phyloP scores from a whole-genome alignment of 345 rosid species.

The Linum tenue region DNA sequence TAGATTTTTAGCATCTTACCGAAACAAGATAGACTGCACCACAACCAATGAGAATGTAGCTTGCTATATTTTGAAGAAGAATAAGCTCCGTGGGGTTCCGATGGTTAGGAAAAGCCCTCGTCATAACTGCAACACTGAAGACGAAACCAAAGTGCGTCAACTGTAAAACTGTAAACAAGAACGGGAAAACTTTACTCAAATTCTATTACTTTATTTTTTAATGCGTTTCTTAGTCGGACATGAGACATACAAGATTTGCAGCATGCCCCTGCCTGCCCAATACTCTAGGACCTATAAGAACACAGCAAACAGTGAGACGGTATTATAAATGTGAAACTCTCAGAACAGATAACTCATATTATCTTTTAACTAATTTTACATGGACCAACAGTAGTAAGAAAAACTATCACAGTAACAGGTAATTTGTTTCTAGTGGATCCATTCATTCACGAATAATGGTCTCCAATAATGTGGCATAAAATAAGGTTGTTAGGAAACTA shows the following conservation, averaged over 20 bases:
- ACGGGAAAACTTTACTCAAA: neutral
- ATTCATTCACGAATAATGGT: neutral
- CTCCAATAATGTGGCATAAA: neutral
- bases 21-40: slow-evolving; percentile 64
- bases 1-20: slow-evolving; percentile 34
- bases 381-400: neutral
- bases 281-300: slow-evolving; percentile 65
- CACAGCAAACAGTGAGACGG: neutral
- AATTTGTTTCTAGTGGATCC: too few species aligned
- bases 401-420: neutral
- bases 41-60: slow-evolving; percentile 85
- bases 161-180: slow-evolving; percentile 4
- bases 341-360: too few species aligned
- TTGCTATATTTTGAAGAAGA: slow-evolving; percentile 70
- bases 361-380: too few species aligned
- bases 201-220: neutral
- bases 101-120: slow-evolving; percentile 82
- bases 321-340: neutral
- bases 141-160: neutral
- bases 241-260: slow-evolving; percentile 86
- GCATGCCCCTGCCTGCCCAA: slow-evolving; percentile 98
- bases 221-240: slow-evolving; percentile 13
- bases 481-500: too few species aligned
- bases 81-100: slow-evolving; percentile 37
- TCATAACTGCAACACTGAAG: slow-evolving; percentile 90